Evolutionary conservation across 306 rosid genomes (phyloP).

Genomic region (Vigna angularis): DNA sequence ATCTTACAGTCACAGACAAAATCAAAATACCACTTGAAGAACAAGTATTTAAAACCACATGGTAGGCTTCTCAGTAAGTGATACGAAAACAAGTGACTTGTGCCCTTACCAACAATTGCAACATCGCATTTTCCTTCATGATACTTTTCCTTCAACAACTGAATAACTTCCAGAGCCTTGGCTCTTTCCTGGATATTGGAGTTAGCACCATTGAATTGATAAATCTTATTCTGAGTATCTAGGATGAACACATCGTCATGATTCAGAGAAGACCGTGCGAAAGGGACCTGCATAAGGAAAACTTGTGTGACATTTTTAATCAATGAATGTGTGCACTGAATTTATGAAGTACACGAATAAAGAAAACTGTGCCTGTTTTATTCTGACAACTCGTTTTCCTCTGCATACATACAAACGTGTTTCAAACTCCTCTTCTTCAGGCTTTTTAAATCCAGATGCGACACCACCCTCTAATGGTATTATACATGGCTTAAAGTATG

Average conservation of each 20-base stretch:
- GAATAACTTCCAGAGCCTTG: conserved; percentile 94
- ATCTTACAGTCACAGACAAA: conserved; percentile 41
- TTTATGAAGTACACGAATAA: conserved; percentile 31
- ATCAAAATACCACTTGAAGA: conserved; percentile 36
- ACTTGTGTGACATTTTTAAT: conserved; percentile 41
- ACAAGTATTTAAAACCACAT: conserved; percentile 26
- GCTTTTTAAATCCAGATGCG: conserved; percentile 81
- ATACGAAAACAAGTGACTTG: conserved; percentile 43
- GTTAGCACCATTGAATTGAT: conserved; percentile 97
- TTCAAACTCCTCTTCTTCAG: conserved; percentile 89
- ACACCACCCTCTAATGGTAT: conserved; percentile 96
- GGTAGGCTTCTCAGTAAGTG: conserved; percentile 24
- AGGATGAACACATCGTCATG: conserved; percentile 98
- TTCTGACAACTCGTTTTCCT: conserved; percentile 99
- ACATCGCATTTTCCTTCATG: conserved; percentile 87
- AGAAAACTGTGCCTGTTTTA: conserved; percentile 80
- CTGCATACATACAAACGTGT: conserved; percentile 82
- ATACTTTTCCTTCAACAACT: conserved; percentile 92
- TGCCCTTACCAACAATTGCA: conserved; percentile 93
- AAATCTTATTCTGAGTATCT: conserved; percentile 84
- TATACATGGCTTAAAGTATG: conserved; percentile 97
- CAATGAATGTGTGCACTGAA: conserved; percentile 47
- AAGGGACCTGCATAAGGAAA: conserved; percentile 79
- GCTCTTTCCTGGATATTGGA: conserved; percentile 99
- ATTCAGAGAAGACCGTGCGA: conserved; percentile 92